Evolutionary conservation across 805 yeast species (phyloP).

Genomic region (Candida patagonica): DNA sequence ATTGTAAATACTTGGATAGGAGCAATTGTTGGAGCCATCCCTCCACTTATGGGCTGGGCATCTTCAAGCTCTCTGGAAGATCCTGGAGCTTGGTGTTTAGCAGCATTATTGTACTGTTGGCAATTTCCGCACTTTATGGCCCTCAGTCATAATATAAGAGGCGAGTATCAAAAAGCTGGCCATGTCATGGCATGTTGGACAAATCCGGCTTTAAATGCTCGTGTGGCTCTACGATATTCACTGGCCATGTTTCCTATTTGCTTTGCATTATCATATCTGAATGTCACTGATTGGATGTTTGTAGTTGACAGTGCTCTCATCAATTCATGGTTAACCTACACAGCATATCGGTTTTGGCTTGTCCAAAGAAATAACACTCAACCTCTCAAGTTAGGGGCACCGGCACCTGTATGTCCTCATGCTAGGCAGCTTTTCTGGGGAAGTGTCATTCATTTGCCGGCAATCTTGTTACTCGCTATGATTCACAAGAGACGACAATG

Average conservation of each 20-base stretch:
- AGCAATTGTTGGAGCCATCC: constrained; percentile 97
- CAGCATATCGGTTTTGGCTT: constrained; percentile 76
- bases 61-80: constrained; percentile 56
- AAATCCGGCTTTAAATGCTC: constrained; percentile 82
- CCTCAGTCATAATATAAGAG: constrained; percentile 75
- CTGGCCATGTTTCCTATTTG: constrained; percentile 92
- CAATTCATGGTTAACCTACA: constrained; percentile 77
- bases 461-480: constrained; percentile 82
- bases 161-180: constrained; percentile 86
- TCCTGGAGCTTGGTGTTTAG: constrained; percentile 94
- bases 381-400: constrained; percentile 8
- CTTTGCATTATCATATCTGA: constrained; percentile 66
- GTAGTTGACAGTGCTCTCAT: constrained; percentile 71
- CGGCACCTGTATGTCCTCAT: constrained; percentile 38
- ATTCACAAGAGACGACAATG: constrained; percentile 91
- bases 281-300: constrained; percentile 75
- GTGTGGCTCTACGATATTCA: constrained; percentile 87
- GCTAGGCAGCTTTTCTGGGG: constrained; percentile 91
- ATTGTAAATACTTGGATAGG: constrained; percentile 97
- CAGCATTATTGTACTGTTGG: constrained; percentile 89
- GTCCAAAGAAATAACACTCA: constrained; percentile 48
- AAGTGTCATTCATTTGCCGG: constrained; percentile 90
- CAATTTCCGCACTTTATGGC: constrained; percentile 98
- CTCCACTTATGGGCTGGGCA: constrained; percentile 99
- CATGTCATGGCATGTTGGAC: constrained; percentile 96